A percentile compares a stretch with the other conserved stretches of the same genome.
phyloP scores from a whole-genome alignment of 345 rosid species.

The Eucalyptus fibrosa region DNA sequence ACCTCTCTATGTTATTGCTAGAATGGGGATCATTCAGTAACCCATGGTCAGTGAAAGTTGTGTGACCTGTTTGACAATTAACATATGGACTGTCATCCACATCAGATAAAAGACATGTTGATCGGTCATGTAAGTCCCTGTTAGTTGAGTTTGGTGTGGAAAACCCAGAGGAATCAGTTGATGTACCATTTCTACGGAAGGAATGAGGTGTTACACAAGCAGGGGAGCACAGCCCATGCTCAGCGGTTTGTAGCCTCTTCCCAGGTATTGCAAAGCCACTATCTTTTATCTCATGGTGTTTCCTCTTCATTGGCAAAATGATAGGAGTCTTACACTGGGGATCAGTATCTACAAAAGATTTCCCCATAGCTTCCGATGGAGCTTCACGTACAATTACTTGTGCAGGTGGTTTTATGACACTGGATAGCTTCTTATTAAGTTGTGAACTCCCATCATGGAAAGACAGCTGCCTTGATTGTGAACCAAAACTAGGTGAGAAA shows the following conservation, averaged over 20 bases:
- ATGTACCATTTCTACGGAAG: slow-evolving; percentile 24
- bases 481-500: slow-evolving; percentile 62
- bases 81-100: slow-evolving; percentile 40
- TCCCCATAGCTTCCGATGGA: slow-evolving; percentile 20
- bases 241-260: slow-evolving; percentile 60
- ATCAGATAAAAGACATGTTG: slow-evolving; percentile 21
- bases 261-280: slow-evolving; percentile 31
- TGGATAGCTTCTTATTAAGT: slow-evolving; percentile 18
- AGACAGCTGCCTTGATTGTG: slow-evolving; percentile 34
- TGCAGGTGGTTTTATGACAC: slow-evolving; percentile 10
- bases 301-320: slow-evolving; percentile 64
- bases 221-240: slow-evolving; percentile 61
- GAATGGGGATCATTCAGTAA: slow-evolving; percentile 43
- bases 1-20: slow-evolving; percentile 45
- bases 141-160: slow-evolving; percentile 37
- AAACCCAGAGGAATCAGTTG: slow-evolving; percentile 33
- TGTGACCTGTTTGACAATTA: slow-evolving; percentile 27
- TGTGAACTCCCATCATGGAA: slow-evolving; percentile 32
- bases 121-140: slow-evolving; percentile 30
- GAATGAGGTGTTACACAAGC: slow-evolving; percentile 39
- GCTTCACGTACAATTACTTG: slow-evolving; percentile 20
- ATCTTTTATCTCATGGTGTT: slow-evolving; percentile 62
- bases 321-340: slow-evolving; percentile 58
- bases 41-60: slow-evolving; percentile 34
- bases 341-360: slow-evolving; percentile 33